Base-by-base conservation (phyloP, 805 yeast species). In the Kuraishia piskuri region DNA sequence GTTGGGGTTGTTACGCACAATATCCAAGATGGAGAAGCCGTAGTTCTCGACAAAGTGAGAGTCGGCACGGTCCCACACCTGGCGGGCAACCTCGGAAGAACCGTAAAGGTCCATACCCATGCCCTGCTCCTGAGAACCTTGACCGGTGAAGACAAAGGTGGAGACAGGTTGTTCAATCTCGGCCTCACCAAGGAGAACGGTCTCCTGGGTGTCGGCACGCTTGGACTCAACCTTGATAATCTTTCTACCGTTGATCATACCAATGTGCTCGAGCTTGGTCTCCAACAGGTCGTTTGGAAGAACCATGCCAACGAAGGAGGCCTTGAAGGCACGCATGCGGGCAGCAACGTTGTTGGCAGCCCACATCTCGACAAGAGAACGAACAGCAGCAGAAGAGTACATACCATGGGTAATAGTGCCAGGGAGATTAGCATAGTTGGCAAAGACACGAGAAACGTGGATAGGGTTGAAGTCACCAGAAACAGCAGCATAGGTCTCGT, bases 71-170 rank as follows among this genome's bases (percentile, higher is more conserved):
- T 94, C 98, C 99, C 99, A 94, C 58, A 94, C 97, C 58, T 82
- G 83, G 65, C 84, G 84, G 52, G 99, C 99, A 69, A 94, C 97
- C 26, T 82, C 90, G 51, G 96, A 88, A 46, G 87, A 79, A 59
- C 84, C 84, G 72, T 94, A 94, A 68, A 94, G 80, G 71, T 94
- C 99, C 99, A 94, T 94, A 79, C 99, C 99, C 99, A 94, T 94
- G 70, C 97, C 97, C 77, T 95, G 99, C 73, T 95, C 99, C 75
- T 94, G 99, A 56, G 99, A 92, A 71, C 99, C 99, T 79, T 94
- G 99, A 68, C 99, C 99, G 59, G 99, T 94, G 76, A 95, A 94
- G 55, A 94, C 96, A 69, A 88, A 94, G 21, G 99, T 87, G 48
- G 98, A 88, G 52, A 86, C 87, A 36, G 99, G 99, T 76, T 94